A percentile compares a stretch with the other conserved stretches of the same genome.
Conservation (phyloP, 805 yeast genomes). For the Teunomyces kruisii region DNA sequence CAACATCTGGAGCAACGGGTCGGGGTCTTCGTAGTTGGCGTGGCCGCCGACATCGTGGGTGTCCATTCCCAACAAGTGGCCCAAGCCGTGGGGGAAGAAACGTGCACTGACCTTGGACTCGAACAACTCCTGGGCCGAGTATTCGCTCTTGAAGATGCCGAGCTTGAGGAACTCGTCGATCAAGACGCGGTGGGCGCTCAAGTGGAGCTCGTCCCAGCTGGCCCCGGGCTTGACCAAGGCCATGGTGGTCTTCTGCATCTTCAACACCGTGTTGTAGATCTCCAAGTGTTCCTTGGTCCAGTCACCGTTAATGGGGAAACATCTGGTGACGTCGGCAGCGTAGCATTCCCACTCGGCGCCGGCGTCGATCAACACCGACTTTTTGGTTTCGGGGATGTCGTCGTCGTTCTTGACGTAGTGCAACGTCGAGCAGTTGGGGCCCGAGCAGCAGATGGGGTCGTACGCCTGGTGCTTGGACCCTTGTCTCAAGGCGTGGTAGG, state of each 20-base stretch:
- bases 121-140: conserved; percentile 62
- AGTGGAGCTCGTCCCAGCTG: conserved; percentile 81
- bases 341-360: conserved; percentile 97
- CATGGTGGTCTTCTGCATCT: conserved; percentile 80
- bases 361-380: conserved; percentile 83
- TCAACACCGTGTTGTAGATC: conserved; percentile 73
- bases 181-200: conserved; percentile 74
- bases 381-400: conserved; percentile 45
- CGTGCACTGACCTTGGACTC: conserved; percentile 69
- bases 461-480: conserved; percentile 88
- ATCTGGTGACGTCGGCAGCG: conserved; percentile 91
- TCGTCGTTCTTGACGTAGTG: conserved; percentile 84
- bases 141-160: conserved; percentile 68
- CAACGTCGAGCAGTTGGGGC: conserved; percentile 85
- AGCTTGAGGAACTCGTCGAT: conserved; percentile 67
- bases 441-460: conserved; percentile 95
- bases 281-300: conserved; percentile 87
- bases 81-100: conserved; percentile 94
- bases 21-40: conserved; percentile 81
- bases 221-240: conserved; percentile 76
- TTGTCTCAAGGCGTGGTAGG: conserved; percentile 89
- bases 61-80: conserved; percentile 91
- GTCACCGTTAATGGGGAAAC: conserved; percentile 88
- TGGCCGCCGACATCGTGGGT: conserved; percentile 94
- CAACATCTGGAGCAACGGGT: conserved; percentile 72